phyloP scores from a whole-genome alignment of 176 grass and related monocot genomes.

The Musa acuminata region DNA sequence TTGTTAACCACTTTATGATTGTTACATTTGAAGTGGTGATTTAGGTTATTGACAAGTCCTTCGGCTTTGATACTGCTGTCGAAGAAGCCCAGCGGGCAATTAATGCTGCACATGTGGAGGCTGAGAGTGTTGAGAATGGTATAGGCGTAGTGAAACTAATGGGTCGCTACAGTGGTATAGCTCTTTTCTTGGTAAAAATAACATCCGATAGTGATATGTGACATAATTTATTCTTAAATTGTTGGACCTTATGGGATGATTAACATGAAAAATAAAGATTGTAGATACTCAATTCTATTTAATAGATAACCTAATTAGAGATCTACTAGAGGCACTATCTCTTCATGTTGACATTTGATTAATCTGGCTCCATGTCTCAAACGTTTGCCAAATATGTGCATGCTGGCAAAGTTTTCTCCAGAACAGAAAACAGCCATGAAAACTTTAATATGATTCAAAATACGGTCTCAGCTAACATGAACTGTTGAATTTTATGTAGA shows the following conservation, averaged over 20 bases:
- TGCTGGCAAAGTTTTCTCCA: background rate
- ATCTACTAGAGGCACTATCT: background rate
- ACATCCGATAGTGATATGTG: background rate
- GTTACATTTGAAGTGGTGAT: background rate
- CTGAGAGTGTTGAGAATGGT: conserved; percentile 84
- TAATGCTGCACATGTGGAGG: conserved; percentile 95
- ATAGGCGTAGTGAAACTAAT: conserved; percentile 97
- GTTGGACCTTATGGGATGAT: background rate
- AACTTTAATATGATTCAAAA: background rate
- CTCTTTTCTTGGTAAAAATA: conserved; percentile 20
- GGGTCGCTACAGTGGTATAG: conserved; percentile 94
- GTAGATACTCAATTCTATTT: background rate
- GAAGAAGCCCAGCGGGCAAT: conserved; percentile 99
- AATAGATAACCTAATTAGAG: background rate
- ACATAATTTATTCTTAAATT: conserved; percentile 1
- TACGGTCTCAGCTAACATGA: background rate
- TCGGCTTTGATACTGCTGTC: conserved; percentile 95
- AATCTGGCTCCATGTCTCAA: background rate
- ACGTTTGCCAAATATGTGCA: background rate
- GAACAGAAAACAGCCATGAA: background rate
- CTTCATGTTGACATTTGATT: background rate
- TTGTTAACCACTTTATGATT: background rate
- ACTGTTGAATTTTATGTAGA: background rate
- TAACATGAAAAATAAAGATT: background rate
- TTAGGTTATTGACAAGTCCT: conserved; percentile 97